Evolutionary conservation across 768 basidiomycete species (phyloP).

Genomic region (Lepiota venenata): DNA sequence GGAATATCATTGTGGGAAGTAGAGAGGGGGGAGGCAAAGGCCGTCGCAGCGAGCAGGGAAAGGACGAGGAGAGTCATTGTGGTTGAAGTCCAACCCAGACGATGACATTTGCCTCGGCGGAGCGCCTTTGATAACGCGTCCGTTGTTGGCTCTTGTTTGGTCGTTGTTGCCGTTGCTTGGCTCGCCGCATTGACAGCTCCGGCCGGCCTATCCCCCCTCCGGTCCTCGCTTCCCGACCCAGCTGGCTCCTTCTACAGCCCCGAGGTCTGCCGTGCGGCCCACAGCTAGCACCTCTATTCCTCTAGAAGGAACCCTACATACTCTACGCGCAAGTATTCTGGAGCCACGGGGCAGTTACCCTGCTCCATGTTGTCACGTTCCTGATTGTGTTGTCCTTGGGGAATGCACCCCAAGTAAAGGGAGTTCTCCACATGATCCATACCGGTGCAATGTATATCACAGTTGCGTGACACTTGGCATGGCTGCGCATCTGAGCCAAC

Average conservation of each 20-base stretch:
- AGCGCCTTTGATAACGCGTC: conserved; percentile 21
- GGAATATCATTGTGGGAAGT: conserved; percentile 34
- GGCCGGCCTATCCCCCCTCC: background rate
- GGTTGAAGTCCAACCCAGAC: conserved; percentile 21
- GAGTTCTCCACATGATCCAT: too few species aligned
- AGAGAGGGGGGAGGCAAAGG: conserved; percentile 45
- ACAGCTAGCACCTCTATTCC: too few species aligned
- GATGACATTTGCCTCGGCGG: conserved; percentile 14
- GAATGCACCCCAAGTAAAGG: background rate
- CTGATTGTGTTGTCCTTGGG: background rate
- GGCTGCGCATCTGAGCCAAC: too few species aligned
- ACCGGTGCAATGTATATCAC: too few species aligned
- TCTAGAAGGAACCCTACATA: background rate
- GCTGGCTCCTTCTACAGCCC: background rate
- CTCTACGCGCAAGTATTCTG: background rate
- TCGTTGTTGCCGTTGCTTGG: conserved; percentile 8
- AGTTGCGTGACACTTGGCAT: too few species aligned
- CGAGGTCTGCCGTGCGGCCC: too few species aligned
- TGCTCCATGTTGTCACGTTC: background rate
- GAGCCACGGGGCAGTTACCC: background rate
- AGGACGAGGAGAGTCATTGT: conserved; percentile 43
- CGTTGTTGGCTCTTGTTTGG: conserved; percentile 30
- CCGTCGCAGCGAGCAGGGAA: conserved; percentile 34
- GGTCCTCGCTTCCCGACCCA: too few species aligned
- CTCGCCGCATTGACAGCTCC: background rate